These are phyloP conservation scores for Amanita jacksonii DNA, from an alignment of 768 basidiomycete genomes.

Conservation along the genomic window DNA sequence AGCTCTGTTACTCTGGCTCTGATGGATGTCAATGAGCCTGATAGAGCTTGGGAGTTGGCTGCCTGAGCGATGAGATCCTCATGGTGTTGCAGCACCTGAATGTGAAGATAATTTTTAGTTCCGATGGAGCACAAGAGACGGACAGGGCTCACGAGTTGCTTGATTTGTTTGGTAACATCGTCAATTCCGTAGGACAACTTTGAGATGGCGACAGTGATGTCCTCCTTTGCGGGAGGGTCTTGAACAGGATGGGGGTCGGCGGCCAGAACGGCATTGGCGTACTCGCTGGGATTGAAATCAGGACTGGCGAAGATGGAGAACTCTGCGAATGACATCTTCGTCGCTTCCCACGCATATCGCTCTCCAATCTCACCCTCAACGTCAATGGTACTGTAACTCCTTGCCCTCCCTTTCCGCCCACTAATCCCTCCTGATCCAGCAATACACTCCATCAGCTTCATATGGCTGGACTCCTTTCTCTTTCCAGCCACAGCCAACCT, in stretches of 20 bases:
- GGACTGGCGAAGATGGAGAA: slow-evolving; percentile 65
- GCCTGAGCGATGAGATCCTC: slow-evolving; percentile 76
- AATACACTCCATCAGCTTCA: background rate
- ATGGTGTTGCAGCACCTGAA: slow-evolving; percentile 83
- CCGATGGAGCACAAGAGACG: no score
- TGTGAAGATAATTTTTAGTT: no score
- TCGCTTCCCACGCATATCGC: no score
- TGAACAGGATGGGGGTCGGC: slow-evolving; percentile 64
- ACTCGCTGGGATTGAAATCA: slow-evolving; percentile 81
- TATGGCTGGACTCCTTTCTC: background rate
- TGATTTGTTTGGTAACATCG: slow-evolving; percentile 87
- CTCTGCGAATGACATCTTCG: slow-evolving; percentile 31
- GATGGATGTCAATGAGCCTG: slow-evolving; percentile 59
- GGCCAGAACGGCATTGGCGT: slow-evolving; percentile 84
- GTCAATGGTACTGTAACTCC: no score
- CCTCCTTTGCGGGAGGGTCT: slow-evolving; percentile 63
- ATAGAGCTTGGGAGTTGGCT: slow-evolving; percentile 61
- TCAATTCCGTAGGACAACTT: slow-evolving; percentile 85
- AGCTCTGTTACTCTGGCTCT: slow-evolving; percentile 65
- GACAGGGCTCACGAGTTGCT: slow-evolving; percentile 54
- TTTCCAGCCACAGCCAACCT: slow-evolving; percentile 8
- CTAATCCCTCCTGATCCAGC: background rate
- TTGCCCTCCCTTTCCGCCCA: background rate
- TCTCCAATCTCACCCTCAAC: no score
- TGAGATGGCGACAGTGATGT: slow-evolving; percentile 82